Base-by-base conservation (phyloP, 2,329 filamentous ascomycete species). In the Bipolaris victoriae region DNA sequence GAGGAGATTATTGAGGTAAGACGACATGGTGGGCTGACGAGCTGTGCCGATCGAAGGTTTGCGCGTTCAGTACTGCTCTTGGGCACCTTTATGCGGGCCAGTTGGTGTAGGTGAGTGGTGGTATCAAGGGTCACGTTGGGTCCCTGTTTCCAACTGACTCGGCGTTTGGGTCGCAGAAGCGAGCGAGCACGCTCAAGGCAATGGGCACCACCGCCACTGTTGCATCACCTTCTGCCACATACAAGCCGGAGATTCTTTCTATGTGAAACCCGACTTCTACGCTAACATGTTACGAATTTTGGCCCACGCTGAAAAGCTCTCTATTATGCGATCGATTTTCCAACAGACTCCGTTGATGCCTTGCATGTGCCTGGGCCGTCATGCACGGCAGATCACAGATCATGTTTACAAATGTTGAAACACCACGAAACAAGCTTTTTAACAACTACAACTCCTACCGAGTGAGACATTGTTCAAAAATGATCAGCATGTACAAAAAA, bases 1-100 rank as follows among this genome's bases (percentile, higher is more conserved):
- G 78, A 81, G 84, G 75, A 87, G 83, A 73, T 88, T 91, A 70
- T 88, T 90, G 79, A 96, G 90, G 84, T 93, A 96, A 67, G 89
- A 90, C 70, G 90, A 84, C 75, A 77, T 77, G 51, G 40, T 65
- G 65, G 16, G 16, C 45, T 37, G 29, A 40, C 11, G 50, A 10
- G 20, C 24, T 20, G 13, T 18, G 26, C 26, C 13, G 37, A 15
- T 40, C 33, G n/a, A 35, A 20, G 18, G 33, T 46, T 49, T 41
- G 22, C 43, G 29, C 45, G 46, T 22, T 35, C 44, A 29, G 13
- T 29, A 46, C 40, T 24, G 22, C 35, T 41, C 11, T 45, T 36
- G 31, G 16, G 18, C 26, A 22, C 35, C 51, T 49, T 58, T 45
- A 49, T 49, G 51, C 20, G 18, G 37, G 20, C 47, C 37, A 26